phyloP scores from a whole-genome alignment of 116 monocot species.

The Trichopus zeylanicus region DNA sequence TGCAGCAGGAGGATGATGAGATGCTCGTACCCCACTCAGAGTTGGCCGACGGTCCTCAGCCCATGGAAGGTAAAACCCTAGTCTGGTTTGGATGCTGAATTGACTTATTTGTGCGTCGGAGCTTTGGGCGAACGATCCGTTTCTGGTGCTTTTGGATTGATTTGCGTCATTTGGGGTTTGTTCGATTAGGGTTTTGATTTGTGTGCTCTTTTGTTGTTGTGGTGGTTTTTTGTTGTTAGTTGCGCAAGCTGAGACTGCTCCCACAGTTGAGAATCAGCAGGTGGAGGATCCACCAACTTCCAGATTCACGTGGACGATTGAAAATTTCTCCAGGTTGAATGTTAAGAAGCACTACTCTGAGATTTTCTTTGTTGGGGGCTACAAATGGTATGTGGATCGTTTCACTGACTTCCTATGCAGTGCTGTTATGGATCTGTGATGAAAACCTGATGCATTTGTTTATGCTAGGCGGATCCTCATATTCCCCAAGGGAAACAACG shows the following conservation, averaged over 20 bases:
- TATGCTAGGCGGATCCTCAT: conserved; percentile 51
- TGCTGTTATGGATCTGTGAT: background rate
- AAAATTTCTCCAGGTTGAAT: conserved; percentile 50
- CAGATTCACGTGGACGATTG: conserved; percentile 66
- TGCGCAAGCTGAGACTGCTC: conserved; percentile 21
- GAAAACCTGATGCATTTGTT: background rate
- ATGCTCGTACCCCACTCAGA: conserved; percentile 54
- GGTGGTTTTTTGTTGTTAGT: conserved; percentile 1
- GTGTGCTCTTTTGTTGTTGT: background rate
- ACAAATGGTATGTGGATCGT: conserved; percentile 41
- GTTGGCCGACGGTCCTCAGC: conserved; percentile 41
- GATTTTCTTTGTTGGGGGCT: conserved; percentile 44
- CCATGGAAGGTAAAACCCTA: conserved; percentile 46
- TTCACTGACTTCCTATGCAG: background rate
- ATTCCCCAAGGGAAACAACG: conserved; percentile 80
- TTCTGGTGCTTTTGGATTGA: no score
- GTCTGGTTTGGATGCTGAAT: background rate
- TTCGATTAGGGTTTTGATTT: conserved; percentile 3
- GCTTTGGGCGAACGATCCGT: no score
- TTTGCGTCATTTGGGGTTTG: no score
- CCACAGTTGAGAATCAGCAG: conserved; percentile 41
- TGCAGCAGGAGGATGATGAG: conserved; percentile 67
- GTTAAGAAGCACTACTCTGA: conserved; percentile 62
- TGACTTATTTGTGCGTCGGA: background rate
- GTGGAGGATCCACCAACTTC: conserved; percentile 47